A percentile compares a stretch with the other conserved stretches of the same genome.
phyloP scores from a whole-genome alignment of 1,284 basidiomycete genomes.

The Apiotrichum akiyoshidainum region DNA sequence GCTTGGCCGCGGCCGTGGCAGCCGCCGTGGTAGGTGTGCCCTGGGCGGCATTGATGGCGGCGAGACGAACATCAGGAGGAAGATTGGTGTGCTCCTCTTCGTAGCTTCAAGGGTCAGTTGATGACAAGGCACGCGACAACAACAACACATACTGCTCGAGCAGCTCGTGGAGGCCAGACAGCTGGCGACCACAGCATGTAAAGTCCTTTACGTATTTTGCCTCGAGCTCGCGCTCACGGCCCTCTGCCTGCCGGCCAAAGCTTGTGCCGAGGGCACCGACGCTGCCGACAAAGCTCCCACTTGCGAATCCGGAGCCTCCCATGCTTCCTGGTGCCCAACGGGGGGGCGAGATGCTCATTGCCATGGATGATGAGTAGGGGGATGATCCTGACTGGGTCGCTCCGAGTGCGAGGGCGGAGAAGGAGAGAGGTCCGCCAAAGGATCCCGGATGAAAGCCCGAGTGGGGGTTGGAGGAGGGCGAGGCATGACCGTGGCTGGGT shows the following conservation, averaged over 20 bases:
- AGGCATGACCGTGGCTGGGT: constrained; percentile 12
- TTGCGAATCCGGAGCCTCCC: constrained; percentile 19
- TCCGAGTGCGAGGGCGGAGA: constrained; percentile 36
- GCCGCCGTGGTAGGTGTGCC: constrained; percentile 12
- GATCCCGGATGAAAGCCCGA: constrained; percentile 38
- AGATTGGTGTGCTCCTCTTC: constrained; percentile 52
- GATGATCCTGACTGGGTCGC: constrained; percentile 25
- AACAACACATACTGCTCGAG: constrained; percentile 50
- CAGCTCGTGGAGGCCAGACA: constrained; percentile 50
- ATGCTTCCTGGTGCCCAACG: constrained; percentile 36
- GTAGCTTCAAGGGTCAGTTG: constrained; percentile 33
- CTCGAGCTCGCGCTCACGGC: constrained; percentile 47
- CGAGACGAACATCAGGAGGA: constrained; percentile 44
- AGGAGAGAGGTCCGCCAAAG: constrained; percentile 33
- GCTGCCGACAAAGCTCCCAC: constrained; percentile 40
- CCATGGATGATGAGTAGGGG: constrained; percentile 31
- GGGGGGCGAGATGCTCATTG: constrained; percentile 47
- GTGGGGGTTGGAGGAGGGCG: constrained; percentile 25
- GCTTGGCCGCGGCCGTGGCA: constrained; percentile 3
- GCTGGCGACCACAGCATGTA: constrained; percentile 48
- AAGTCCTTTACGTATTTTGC: constrained; percentile 51
- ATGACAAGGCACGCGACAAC: not conserved
- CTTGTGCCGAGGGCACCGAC: constrained; percentile 41
- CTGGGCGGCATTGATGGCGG: constrained; percentile 44
- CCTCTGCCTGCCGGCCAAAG: constrained; percentile 41